phyloP scores from a whole-genome alignment of 179 eudicot genomes.

The Silene coronaria region DNA sequence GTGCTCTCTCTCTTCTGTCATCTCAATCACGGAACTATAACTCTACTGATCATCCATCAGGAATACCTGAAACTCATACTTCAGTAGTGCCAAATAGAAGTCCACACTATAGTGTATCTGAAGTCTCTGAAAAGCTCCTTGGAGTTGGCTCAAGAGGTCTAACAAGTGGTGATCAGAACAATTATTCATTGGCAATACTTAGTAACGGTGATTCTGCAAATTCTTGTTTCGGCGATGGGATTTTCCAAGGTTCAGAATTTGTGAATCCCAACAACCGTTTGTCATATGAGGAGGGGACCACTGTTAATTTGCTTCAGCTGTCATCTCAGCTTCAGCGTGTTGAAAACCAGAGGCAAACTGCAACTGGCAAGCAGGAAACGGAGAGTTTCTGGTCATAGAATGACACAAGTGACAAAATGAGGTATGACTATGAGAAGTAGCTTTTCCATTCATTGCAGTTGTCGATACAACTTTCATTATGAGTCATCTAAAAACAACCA shows the following conservation, averaged over 20 bases:
- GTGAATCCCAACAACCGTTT: slow-evolving; percentile 18
- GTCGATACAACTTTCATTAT: no score
- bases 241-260: slow-evolving; percentile 35
- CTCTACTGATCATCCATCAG: slow-evolving; percentile 32
- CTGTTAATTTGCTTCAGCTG: slow-evolving; percentile 63
- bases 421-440: slow-evolving; percentile 12
- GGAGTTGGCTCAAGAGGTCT: slow-evolving; percentile 27
- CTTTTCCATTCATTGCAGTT: neutral
- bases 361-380: slow-evolving; percentile 37
- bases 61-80: slow-evolving; percentile 28
- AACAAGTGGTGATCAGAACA: slow-evolving; percentile 22
- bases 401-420: slow-evolving; percentile 21
- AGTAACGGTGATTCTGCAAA: slow-evolving; percentile 14
- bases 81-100: slow-evolving; percentile 12
- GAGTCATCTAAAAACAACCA: no score
- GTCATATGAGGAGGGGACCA: slow-evolving; percentile 33
- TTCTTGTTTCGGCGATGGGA: slow-evolving; percentile 23
- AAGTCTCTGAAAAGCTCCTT: slow-evolving; percentile 28
- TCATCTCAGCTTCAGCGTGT: slow-evolving; percentile 67
- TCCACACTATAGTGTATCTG: slow-evolving; percentile 18
- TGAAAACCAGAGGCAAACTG: slow-evolving; percentile 47
- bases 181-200: slow-evolving; percentile 23
- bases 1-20: slow-evolving; percentile 98
- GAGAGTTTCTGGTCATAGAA: slow-evolving; percentile 31
- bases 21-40: slow-evolving; percentile 37